A percentile compares a stretch with the other conserved stretches of the same genome.
Conservation (phyloP, 208 protist genomes). For the Leishmania lainsoni region DNA sequence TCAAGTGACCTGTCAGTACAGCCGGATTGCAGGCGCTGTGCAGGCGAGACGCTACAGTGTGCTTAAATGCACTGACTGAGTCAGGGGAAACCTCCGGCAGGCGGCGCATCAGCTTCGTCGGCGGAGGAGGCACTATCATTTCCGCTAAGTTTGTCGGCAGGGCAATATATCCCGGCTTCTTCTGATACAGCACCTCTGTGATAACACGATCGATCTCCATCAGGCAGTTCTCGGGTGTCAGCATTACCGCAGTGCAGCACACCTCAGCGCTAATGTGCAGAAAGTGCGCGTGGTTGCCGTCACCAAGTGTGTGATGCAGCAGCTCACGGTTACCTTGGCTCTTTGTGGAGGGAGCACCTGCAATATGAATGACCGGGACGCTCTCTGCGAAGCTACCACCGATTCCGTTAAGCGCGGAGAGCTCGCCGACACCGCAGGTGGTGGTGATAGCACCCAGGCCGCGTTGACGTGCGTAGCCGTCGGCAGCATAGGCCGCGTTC, state of each 20-base stretch:
- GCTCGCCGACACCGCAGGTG: slow-evolving; percentile 60
- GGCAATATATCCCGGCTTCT: slow-evolving; percentile 56
- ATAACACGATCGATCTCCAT: slow-evolving; percentile 61
- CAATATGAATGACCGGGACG: slow-evolving; percentile 60
- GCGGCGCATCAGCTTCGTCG: slow-evolving; percentile 34
- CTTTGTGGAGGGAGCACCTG: slow-evolving; percentile 33
- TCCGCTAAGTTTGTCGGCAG: slow-evolving; percentile 46
- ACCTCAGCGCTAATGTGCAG: slow-evolving; percentile 39
- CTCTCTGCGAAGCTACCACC: slow-evolving; percentile 41
- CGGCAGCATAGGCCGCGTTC: slow-evolving; percentile 60
- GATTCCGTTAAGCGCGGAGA: slow-evolving; percentile 50
- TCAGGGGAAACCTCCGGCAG: slow-evolving; percentile 27
- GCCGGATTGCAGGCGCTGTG: slow-evolving; percentile 29
- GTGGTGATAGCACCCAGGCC: slow-evolving; percentile 44
- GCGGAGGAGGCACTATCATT: slow-evolving; percentile 37
- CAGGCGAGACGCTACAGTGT: slow-evolving; percentile 24
- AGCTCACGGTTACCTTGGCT: slow-evolving; percentile 31
- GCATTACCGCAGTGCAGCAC: slow-evolving; percentile 39
- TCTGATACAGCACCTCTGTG: slow-evolving; percentile 47
- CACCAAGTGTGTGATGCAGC: slow-evolving; percentile 58
- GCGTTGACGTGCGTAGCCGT: slow-evolving; percentile 53
- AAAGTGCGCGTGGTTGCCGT: slow-evolving; percentile 53
- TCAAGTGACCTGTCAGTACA: slow-evolving; percentile 46
- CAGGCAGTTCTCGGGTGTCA: slow-evolving; percentile 50
- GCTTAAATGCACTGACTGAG: slow-evolving; percentile 36